Evolutionary conservation across 495 filamentous ascomycete species (phyloP), one percentile per base, ranked within the genome.

Genomic region (Sphaerosporella brunnea): DNA sequence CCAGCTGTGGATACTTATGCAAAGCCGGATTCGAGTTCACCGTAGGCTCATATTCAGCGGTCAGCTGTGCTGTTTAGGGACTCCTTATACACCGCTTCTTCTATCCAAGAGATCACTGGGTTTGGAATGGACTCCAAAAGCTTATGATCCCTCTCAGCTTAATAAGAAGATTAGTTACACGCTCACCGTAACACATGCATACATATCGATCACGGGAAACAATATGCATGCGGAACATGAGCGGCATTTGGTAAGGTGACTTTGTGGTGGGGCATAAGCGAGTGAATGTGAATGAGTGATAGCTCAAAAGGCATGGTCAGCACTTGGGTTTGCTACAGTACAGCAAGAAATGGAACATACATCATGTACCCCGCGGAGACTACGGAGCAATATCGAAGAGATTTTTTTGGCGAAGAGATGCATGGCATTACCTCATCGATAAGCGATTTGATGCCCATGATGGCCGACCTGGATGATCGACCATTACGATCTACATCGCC

Each of bases 181-280:
- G 28, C 28, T 13, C 28, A 32, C 28, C 28, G 40, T 43, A 43
- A 24, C 40, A 43, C 40, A 43, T 43, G 23, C 40, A 43, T 43
- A 43, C 20, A 24, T 24, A 9, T 26, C 11, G 21, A 23, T 43
- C 40, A 43, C 40, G 40, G 40, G 40, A 43, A 43, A 43, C 40
- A 13, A 43, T 43, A 24, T 43, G 40, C 40, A 43, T 43, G 40
- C 40, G 40, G 40, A 24, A 43, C 7, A 19, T 26, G 13, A 7
- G 26, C 40, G 19, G 24, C 9, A 8, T 11, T 24, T 43, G 18
- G 23, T 18, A 20, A 20, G 11, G 40, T 43, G 40, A 43, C 23
- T 43, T 26, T 26, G 2, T 25, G 24, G 2, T 43, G 40, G 40
- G 13, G 11, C 10, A 23, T 37, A 18, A 18, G 16, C 16, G 35